These are phyloP conservation scores for Bimuria novae-zelandiae DNA, from an alignment of 2,329 filamentous ascomycete species.

Conservation along the genomic window DNA sequence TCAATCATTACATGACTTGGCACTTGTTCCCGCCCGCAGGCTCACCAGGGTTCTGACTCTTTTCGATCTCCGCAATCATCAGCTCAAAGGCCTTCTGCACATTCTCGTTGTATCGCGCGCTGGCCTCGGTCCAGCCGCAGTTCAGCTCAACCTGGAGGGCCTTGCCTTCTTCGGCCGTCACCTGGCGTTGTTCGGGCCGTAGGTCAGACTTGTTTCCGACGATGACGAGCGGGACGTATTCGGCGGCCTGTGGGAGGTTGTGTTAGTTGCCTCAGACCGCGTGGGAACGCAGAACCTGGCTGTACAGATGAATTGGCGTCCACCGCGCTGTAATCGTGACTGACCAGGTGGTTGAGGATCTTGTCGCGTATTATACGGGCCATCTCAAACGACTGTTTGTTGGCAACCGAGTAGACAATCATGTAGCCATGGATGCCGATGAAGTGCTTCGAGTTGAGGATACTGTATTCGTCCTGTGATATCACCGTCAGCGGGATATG, in stretches of 20 bases:
- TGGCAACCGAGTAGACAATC: slow-evolving; percentile 97
- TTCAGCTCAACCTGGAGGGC: slow-evolving; percentile 83
- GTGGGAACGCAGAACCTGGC: not conserved
- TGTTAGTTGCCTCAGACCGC: slow-evolving; percentile 18
- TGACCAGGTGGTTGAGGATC: slow-evolving; percentile 91
- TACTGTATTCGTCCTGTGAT: slow-evolving; percentile 90
- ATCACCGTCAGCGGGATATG: not conserved
- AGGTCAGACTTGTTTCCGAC: slow-evolving; percentile 98
- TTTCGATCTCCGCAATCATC: slow-evolving; percentile 93
- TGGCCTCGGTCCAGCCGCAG: slow-evolving; percentile 94
- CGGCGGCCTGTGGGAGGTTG: slow-evolving; percentile 69
- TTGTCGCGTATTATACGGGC: slow-evolving; percentile 94
- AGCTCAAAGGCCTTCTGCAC: slow-evolving; percentile 91
- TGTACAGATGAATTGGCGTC: not conserved
- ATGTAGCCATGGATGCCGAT: slow-evolving; percentile 99
- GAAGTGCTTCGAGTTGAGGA: slow-evolving; percentile 97
- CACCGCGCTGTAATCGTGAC: slow-evolving; percentile 35
- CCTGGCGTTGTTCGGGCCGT: slow-evolving; percentile 88
- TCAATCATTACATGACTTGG: slow-evolving; percentile 71
- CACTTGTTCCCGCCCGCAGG: slow-evolving; percentile 82
- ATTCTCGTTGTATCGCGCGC: slow-evolving; percentile 91
- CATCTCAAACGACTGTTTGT: slow-evolving; percentile 95
- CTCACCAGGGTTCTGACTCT: slow-evolving; percentile 86
- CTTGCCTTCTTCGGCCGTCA: slow-evolving; percentile 82
- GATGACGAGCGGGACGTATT: slow-evolving; percentile 89